Evolutionary conservation across 139 green algal species (phyloP).

Genomic region (Auxenochlorella pyrenoidosa): DNA sequence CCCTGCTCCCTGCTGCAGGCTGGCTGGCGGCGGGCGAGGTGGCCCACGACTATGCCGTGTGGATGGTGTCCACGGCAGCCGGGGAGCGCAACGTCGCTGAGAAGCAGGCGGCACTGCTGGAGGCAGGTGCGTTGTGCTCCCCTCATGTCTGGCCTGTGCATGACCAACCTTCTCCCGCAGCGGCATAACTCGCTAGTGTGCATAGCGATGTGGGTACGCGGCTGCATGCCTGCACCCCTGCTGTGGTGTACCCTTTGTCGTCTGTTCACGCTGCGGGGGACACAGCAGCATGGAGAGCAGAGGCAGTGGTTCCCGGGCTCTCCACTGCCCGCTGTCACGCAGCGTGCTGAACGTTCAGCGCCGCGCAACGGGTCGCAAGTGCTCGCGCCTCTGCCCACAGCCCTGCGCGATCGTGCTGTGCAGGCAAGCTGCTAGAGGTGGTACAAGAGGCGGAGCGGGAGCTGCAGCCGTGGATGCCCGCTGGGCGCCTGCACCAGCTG

Average conservation of each 20-base stretch:
- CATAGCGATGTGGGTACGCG: no score
- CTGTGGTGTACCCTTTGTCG: no score
- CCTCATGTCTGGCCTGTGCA: no score
- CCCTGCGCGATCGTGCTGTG: neutral
- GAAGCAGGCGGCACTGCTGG: constrained; percentile 18
- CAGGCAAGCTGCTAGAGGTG: constrained; percentile 17
- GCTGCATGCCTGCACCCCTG: no score
- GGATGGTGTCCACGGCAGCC: neutral
- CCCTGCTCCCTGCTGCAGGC: neutral
- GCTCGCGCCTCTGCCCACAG: no score
- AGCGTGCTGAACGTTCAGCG: no score
- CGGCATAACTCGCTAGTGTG: neutral
- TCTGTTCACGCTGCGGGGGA: no score
- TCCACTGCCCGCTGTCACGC: no score
- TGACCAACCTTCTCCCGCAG: no score
- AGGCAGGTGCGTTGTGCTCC: neutral
- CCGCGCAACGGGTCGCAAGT: no score
- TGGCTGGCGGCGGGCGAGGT: constrained; percentile 24
- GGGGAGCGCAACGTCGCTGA: constrained; percentile 19
- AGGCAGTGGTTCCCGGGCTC: no score
- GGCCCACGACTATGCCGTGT: constrained; percentile 17
- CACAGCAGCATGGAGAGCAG: no score
- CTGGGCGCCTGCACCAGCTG: constrained; percentile 12
- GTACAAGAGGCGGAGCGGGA: neutral
- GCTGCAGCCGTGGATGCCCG: neutral